Base-by-base conservation (phyloP, 192 early-diverging fungal genomes). In the Entophlyctis luteolus region DNA sequence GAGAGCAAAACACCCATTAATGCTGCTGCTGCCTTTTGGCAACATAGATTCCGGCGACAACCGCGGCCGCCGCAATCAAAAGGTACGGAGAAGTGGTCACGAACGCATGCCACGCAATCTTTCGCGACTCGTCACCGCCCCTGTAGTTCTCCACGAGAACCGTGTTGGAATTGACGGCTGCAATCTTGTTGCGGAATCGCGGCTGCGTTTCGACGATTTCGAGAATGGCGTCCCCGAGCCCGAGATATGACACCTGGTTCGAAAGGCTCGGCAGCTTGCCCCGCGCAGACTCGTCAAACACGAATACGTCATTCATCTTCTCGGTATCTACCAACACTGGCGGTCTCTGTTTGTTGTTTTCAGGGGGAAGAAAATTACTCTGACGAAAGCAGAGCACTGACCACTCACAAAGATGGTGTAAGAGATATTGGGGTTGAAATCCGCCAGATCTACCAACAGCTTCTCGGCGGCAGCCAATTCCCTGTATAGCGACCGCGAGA, bases 401-500 rank as follows among this genome's bases (percentile, higher is more conserved):
- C n/a, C n/a, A n/a, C n/a, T n/a, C n/a, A 59, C 57, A 48, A 66
- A 66, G 63, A 66, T 48, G 35, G 63, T 66, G 63, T 31, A 66
- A 27, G 52, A 54, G 63, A 66, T 38, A 12, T 25, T 4, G n/a
- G n/a, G n/a, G 33, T 66, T 22, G 27, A 54, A 42, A 14, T n/a
- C 63, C 23, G 35, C 63, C 20, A 66, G 36, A 6, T 42, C 37
- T 14, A 25, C 49, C 8, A 66, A 14, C 27, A 10, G 10, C 25
- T 47, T 42, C 39, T 66, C 63, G 14, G 63, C 63, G 6, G 16
- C 4, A 22, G 23, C 20, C 2, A 66, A 52, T 31, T 66, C 63
- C 12, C 16, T 37, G 36, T 38, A 47, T 22, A 66, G 22, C 5
- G 48, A 37, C 16, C 50, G 32, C 1, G 18, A n/a, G 10, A 53